Conservation (phyloP, 1,139 yeast genomes). For the Ogataea hybrid region DNA sequence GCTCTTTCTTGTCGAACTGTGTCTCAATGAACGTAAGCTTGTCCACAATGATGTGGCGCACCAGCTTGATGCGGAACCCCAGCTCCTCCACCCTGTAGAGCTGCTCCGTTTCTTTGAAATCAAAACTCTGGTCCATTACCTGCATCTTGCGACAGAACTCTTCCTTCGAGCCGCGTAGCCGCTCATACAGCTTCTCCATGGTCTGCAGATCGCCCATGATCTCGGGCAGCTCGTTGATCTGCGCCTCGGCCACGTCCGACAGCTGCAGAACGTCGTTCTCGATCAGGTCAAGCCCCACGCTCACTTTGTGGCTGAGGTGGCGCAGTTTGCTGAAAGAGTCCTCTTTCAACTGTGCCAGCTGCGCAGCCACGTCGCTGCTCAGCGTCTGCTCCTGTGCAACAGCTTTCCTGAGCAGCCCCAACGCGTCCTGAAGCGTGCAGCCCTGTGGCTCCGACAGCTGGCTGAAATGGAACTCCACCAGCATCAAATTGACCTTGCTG, state of each 20-base stretch:
- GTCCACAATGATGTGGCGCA: slow-evolving; percentile 14
- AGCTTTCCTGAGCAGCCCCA: slow-evolving; percentile 9
- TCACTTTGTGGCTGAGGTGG: slow-evolving; percentile 17
- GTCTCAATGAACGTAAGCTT: slow-evolving; percentile 15
- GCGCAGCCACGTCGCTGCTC: slow-evolving; percentile 2
- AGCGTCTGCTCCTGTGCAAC: slow-evolving; percentile 11
- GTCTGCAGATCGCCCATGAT: slow-evolving; percentile 17
- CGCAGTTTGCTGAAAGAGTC: slow-evolving; percentile 14
- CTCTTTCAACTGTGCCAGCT: slow-evolving; percentile 9
- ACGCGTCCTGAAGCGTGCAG: slow-evolving; percentile 16
- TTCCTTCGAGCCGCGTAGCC: neutral
- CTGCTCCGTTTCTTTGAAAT: slow-evolving; percentile 9
- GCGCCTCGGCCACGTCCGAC: slow-evolving; percentile 17
- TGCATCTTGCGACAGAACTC: slow-evolving; percentile 6
- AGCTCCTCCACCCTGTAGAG: slow-evolving; percentile 10
- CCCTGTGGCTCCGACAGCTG: slow-evolving; percentile 21
- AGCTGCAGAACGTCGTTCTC: slow-evolving; percentile 18
- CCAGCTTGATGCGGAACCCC: slow-evolving; percentile 13
- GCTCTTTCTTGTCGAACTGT: slow-evolving; percentile 18
- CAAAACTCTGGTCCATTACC: slow-evolving; percentile 1
- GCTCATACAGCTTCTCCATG: slow-evolving; percentile 9
- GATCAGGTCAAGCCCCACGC: slow-evolving; percentile 14
- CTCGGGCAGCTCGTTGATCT: slow-evolving; percentile 17
- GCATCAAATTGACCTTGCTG: slow-evolving; percentile 20
- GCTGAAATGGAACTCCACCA: slow-evolving; percentile 19